Conservation (phyloP, 305 asterid genomes). For the Lippia alba region DNA sequence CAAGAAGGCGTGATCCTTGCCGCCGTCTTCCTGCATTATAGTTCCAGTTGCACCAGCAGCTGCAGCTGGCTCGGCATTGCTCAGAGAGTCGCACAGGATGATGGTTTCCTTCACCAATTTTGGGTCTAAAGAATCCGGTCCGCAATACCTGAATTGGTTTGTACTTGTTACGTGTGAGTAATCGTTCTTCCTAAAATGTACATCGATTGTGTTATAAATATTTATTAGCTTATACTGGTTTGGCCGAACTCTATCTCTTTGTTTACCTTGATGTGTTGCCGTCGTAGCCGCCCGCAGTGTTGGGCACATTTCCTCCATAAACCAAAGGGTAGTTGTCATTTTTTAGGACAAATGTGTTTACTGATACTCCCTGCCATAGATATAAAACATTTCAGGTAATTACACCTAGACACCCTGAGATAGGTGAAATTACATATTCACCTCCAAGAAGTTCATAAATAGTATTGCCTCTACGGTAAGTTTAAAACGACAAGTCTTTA, state of each 20-base stretch:
- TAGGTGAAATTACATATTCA: too few relatives aligned
- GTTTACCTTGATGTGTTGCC: constrained; percentile 47
- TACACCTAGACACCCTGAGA: too few relatives aligned
- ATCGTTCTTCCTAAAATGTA: too few relatives aligned
- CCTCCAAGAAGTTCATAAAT: too few relatives aligned
- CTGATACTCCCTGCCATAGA: constrained; percentile 46
- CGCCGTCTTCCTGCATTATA: constrained; percentile 42
- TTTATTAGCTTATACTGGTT: neutral
- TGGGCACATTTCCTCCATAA: constrained; percentile 66
- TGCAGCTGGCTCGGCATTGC: constrained; percentile 28
- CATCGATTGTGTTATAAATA: too few relatives aligned
- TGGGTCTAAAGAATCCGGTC: constrained; percentile 45
- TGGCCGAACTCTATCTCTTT: neutral
- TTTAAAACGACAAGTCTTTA: too few relatives aligned
- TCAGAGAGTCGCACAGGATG: constrained; percentile 56
- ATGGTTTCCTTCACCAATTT: constrained; percentile 48
- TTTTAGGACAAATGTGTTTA: constrained; percentile 54
- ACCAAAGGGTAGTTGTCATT: constrained; percentile 50
- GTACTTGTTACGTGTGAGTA: too few relatives aligned
- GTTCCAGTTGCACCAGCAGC: constrained; percentile 55
- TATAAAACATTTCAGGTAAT: neutral
- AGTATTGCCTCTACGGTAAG: too few relatives aligned
- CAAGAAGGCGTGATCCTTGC: constrained; percentile 48
- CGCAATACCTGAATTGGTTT: constrained; percentile 44
- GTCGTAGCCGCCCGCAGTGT: constrained; percentile 42